Conservation (phyloP, 23 red algal species). For the Gracilariopsis chorda region DNA sequence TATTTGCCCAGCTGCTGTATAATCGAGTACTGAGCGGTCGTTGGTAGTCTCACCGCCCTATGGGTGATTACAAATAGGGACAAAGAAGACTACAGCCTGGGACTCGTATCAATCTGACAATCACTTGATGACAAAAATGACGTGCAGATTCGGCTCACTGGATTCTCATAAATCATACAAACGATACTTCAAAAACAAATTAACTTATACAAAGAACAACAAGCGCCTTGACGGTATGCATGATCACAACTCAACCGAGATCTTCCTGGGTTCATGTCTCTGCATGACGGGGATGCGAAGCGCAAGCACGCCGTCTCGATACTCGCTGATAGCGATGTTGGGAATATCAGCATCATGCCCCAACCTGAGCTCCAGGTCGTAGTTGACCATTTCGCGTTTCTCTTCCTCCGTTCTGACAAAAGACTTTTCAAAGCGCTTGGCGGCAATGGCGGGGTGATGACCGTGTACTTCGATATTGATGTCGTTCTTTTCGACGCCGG, state of each 20-base stretch:
- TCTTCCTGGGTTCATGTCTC: neutral
- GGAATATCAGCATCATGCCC: neutral
- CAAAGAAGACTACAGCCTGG: no score
- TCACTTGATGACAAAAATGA: no score
- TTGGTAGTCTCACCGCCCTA: no score
- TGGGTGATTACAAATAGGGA: no score
- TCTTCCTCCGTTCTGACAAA: neutral
- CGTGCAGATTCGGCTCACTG: no score
- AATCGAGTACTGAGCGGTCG: no score
- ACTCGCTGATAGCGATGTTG: neutral
- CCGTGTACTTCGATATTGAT: conserved; percentile 1
- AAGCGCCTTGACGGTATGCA: no score
- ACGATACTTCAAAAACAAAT: no score
- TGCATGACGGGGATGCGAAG: neutral
- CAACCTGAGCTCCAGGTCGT: neutral
- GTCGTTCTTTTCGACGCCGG: conserved; percentile 4
- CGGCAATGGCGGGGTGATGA: neutral
- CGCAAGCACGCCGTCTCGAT: neutral
- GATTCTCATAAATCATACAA: no score
- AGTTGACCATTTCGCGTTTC: neutral
- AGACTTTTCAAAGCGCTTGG: neutral
- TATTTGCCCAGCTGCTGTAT: no score
- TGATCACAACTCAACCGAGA: neutral
- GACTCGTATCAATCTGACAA: no score
- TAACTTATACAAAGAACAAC: no score